Base-by-base conservation (phyloP, 768 basidiomycete species). In the Solioccasus polychromus region DNA sequence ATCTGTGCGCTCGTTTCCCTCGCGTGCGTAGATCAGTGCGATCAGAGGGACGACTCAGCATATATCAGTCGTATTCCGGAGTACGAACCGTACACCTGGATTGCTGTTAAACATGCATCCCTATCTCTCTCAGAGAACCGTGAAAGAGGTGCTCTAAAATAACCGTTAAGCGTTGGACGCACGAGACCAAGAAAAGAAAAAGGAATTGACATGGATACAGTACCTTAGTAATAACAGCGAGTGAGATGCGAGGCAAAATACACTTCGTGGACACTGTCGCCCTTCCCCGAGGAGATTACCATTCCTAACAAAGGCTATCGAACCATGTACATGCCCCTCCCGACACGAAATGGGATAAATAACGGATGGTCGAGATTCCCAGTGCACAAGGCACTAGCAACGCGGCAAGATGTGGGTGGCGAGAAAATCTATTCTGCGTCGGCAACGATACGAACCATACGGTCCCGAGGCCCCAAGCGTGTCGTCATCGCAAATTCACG, bases 271-370 rank as follows among this genome's bases (percentile, higher is more conserved):
- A 37, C 69, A 68, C 0, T 83, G 80, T 32, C 91, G 82, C 35
- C 74, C 71, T 51, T 94, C 89, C 7, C 94, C 93, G 2, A 96
- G 75, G 6, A 95, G 71, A 59, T 96, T 96, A 2, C 93, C 93
- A 26, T 93, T 82, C 7, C 89, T 89, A 32, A 8, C 22, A 47
- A 41, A n/a, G n/a, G n/a, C n/a, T n/a, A n/a, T n/a, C n/a, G n/a
- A 18, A 11, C 19, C 11, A 29, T 51, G n/a, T n/a, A n/a, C n/a
- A n/a, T n/a, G n/a, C n/a, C n/a, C n/a, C n/a, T n/a, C n/a, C n/a
- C n/a, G n/a, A n/a, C n/a, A n/a, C n/a, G n/a, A n/a, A n/a, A n/a
- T n/a, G n/a, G n/a, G n/a, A n/a, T 29, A 8, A 37, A 51, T 42
- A 30, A 14, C 1, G 30, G 64, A 71, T 29, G 8, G 85, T 73